phyloP scores from a whole-genome alignment of 768 basidiomycete genomes.

The Chalciporus piperatus region DNA sequence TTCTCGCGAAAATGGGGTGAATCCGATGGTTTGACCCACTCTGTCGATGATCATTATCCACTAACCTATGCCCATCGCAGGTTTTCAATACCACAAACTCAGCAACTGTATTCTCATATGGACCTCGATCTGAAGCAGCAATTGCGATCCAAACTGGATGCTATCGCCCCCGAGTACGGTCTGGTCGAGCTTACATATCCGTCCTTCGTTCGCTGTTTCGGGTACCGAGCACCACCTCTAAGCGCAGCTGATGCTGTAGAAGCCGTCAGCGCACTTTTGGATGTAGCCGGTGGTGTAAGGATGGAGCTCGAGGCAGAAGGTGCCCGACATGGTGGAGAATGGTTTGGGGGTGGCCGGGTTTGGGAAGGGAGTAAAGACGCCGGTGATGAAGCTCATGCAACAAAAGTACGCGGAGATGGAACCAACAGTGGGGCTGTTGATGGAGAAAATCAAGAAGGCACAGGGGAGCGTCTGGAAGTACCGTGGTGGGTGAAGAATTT shows the following conservation, averaged over 20 bases:
- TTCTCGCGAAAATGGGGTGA: slow-evolving; percentile 98
- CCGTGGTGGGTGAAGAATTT: slow-evolving; percentile 91
- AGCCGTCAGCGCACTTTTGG: slow-evolving; percentile 80
- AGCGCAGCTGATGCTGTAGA: slow-evolving; percentile 95
- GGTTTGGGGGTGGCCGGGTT: slow-evolving; percentile 82
- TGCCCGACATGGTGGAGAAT: slow-evolving; percentile 87
- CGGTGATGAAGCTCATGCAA: slow-evolving; percentile 35
- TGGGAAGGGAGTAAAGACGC: slow-evolving; percentile 62
- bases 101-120: slow-evolving; percentile 94
- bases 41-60: neutral
- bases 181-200: slow-evolving; percentile 91
- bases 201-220: slow-evolving; percentile 89
- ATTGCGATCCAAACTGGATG: slow-evolving; percentile 77
- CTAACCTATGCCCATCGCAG: slow-evolving; percentile 40
- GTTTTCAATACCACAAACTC: slow-evolving; percentile 91
- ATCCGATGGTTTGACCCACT: slow-evolving; percentile 17
- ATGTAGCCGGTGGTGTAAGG: slow-evolving; percentile 86
- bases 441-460: slow-evolving; percentile 28
- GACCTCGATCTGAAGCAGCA: slow-evolving; percentile 88
- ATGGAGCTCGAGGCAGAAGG: slow-evolving; percentile 92
- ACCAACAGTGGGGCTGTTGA: slow-evolving; percentile 19
- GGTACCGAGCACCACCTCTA: slow-evolving; percentile 83
- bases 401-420: slow-evolving; percentile 26
- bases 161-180: slow-evolving; percentile 92
- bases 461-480: slow-evolving; percentile 46